Evolutionary conservation across 768 basidiomycete genomes (phyloP).

Genomic region (button mushroom (Agaricus bisporus)): DNA sequence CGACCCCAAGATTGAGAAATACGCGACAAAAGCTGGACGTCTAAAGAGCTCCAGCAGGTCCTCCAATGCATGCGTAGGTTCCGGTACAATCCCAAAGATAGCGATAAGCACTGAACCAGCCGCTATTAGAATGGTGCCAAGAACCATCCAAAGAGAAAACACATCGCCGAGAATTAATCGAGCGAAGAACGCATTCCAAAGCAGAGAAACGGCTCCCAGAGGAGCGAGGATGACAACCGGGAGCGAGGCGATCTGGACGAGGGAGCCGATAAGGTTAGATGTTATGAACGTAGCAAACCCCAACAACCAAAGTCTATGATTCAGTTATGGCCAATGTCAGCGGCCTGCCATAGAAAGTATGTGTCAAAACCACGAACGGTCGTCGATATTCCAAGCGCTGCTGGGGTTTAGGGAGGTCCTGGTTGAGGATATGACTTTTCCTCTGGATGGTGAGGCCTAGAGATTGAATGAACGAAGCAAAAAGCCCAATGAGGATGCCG

Average conservation of each 20-base stretch:
- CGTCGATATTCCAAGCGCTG: conserved; percentile 70
- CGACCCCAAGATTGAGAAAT: conserved; percentile 69
- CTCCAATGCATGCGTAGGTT: conserved; percentile 79
- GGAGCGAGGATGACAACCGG: conserved; percentile 95
- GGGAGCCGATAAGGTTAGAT: conserved; percentile 81
- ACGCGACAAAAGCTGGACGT: conserved; percentile 71
- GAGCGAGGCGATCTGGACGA: conserved; percentile 90
- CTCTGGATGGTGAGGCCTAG: conserved; percentile 89
- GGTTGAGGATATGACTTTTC: conserved; percentile 87
- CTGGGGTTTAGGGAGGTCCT: conserved; percentile 55
- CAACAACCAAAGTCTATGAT: conserved; percentile 75
- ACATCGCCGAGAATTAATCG: conserved; percentile 77
- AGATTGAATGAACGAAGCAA: conserved; percentile 86
- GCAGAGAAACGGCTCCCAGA: conserved; percentile 83
- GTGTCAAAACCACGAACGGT: conserved; percentile 48
- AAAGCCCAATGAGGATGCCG: conserved; percentile 57
- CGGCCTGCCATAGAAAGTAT: neutral
- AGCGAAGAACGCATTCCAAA: conserved; percentile 95
- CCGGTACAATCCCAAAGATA: conserved; percentile 87
- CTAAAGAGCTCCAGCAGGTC: conserved; percentile 75
- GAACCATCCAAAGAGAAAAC: conserved; percentile 77
- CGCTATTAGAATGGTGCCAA: conserved; percentile 86
- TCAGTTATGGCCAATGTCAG: neutral
- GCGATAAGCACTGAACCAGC: conserved; percentile 87
- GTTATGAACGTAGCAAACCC: conserved; percentile 85